A percentile compares a stretch with the other conserved stretches of the same genome.
Evolutionary conservation across 2,329 filamentous ascomycete genomes (phyloP).

Genomic region (Aspergillus japonicus): DNA sequence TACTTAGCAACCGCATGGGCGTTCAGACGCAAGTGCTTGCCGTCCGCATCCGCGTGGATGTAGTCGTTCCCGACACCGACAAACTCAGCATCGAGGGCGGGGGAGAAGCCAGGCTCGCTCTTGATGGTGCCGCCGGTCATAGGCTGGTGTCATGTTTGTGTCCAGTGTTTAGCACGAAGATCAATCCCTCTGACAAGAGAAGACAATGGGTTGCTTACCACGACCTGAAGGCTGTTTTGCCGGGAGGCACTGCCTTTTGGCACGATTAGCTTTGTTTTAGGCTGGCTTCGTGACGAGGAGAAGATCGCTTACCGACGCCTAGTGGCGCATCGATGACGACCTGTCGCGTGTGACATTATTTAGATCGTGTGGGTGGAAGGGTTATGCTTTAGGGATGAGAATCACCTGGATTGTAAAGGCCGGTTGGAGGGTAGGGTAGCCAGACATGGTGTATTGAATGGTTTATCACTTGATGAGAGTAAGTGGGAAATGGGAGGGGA

Average conservation of each 20-base stretch:
- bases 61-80: constrained; percentile 44
- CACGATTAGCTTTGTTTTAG: neutral
- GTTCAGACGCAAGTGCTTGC: constrained; percentile 40
- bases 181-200: neutral
- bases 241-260: constrained; percentile 37
- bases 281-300: neutral
- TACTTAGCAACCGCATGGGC: constrained; percentile 43
- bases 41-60: constrained; percentile 42
- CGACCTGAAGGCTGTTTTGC: constrained; percentile 37
- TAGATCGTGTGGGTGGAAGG: neutral
- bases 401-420: constrained; percentile 42
- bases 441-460: constrained; percentile 30
- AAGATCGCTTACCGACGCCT: constrained; percentile 30
- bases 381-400: neutral
- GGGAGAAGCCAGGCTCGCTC: constrained; percentile 36
- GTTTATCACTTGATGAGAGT: neutral
- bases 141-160: constrained; percentile 27
- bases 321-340: constrained; percentile 32
- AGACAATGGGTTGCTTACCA: constrained; percentile 26
- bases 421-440: constrained; percentile 40
- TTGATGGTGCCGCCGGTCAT: constrained; percentile 40
- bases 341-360: constrained; percentile 17
- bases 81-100: constrained; percentile 38
- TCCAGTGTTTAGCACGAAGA: neutral
- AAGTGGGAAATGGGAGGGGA: neutral